Conservation (phyloP, 1,139 yeast species). For the Debaryomyces sp. region DNA sequence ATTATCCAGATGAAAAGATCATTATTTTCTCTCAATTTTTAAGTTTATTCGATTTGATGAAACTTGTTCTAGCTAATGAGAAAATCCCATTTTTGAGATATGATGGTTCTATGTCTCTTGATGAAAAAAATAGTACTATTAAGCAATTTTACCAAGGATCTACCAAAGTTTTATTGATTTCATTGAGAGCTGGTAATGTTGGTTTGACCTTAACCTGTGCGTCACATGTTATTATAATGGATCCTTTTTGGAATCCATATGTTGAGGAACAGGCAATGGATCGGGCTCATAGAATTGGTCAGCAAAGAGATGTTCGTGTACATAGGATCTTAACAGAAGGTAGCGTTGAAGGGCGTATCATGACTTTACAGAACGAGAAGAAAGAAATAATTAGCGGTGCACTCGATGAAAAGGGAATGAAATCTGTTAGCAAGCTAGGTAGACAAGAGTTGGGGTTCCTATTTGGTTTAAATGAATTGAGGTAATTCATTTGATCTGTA, state of each 20-base stretch:
- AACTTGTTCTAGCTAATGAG: constrained; percentile 52
- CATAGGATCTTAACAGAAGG: constrained; percentile 66
- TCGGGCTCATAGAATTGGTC: constrained; percentile 93
- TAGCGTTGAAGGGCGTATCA: constrained; percentile 85
- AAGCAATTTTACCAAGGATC: constrained; percentile 60
- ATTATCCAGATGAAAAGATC: constrained; percentile 59
- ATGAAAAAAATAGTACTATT: constrained; percentile 63
- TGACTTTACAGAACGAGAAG: constrained; percentile 73
- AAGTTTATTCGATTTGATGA: constrained; percentile 70
- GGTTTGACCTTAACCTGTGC: constrained; percentile 94
- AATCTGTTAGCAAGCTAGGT: constrained; percentile 64
- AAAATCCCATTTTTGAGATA: constrained; percentile 61
- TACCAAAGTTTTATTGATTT: constrained; percentile 62
- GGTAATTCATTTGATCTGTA: constrained; percentile 1
- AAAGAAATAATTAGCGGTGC: constrained; percentile 79
- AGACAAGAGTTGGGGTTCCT: constrained; percentile 74
- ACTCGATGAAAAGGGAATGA: constrained; percentile 69
- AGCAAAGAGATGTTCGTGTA: constrained; percentile 70
- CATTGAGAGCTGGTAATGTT: constrained; percentile 89
- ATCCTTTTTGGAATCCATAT: constrained; percentile 96
- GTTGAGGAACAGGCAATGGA: constrained; percentile 97
- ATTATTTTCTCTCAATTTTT: constrained; percentile 88
- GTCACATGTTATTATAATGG: constrained; percentile 84
- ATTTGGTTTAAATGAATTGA: constrained; percentile 62
- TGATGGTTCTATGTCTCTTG: constrained; percentile 80